Evolutionary conservation across 306 rosid species (phyloP).

Genomic region (Inga leiocalycina): DNA sequence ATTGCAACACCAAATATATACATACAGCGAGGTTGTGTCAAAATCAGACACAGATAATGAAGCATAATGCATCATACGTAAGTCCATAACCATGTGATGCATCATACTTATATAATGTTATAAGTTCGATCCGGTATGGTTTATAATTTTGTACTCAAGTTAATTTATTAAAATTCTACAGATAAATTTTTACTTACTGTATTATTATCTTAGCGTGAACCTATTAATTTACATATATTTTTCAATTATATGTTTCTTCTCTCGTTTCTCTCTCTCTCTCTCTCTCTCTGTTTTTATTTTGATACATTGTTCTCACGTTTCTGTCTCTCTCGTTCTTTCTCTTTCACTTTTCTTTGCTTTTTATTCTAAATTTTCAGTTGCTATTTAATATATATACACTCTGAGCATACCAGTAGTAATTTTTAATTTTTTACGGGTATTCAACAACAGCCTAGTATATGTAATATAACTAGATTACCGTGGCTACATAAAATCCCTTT

Average conservation of each 20-base stretch:
- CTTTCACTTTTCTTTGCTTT: neutral
- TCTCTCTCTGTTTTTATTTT: accelerated
- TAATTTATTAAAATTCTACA: too few species aligned
- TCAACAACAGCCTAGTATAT: neutral
- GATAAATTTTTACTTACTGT: too few species aligned
- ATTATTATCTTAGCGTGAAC: neutral
- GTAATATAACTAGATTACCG: neutral
- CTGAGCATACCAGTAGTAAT: neutral
- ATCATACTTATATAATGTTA: too few species aligned
- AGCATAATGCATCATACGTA: neutral
- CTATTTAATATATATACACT: neutral
- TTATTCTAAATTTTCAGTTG: neutral
- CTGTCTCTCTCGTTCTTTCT: neutral
- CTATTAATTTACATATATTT: too few species aligned
- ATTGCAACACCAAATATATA: neutral
- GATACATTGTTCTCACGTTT: neutral
- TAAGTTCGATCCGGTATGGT: neutral
- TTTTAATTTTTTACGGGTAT: too few species aligned
- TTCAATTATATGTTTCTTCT: too few species aligned
- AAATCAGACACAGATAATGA: neutral
- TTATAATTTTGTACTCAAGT: neutral
- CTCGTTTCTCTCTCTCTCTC: neutral
- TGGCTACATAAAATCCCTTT: too few species aligned
- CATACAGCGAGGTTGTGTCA: neutral
- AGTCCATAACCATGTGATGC: neutral